phyloP scores from a whole-genome alignment of 768 basidiomycete species.

The Mycena galericulata region DNA sequence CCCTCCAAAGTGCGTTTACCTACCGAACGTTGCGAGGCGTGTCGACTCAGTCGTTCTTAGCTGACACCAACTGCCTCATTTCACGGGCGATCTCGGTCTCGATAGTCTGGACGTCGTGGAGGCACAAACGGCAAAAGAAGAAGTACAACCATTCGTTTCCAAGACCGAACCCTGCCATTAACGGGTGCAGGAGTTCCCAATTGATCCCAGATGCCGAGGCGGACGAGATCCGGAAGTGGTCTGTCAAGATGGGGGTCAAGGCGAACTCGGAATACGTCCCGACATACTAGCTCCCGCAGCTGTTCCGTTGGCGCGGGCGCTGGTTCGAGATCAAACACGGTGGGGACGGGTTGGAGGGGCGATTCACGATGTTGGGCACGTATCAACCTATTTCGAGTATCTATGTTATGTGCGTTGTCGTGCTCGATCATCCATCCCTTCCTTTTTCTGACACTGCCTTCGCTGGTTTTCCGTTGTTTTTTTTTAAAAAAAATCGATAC shows the following conservation, averaged over 20 bases:
- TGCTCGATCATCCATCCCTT: not conserved
- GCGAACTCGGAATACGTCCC: constrained; percentile 57
- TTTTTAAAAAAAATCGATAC: constrained; percentile 55
- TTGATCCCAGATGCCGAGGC: constrained; percentile 99
- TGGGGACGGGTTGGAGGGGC: constrained; percentile 21
- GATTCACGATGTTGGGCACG: not conserved
- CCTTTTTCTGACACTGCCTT: not conserved
- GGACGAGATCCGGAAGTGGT: constrained; percentile 76
- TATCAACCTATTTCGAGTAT: constrained; percentile 19
- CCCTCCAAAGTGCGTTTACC: constrained; percentile 66
- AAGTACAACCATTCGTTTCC: constrained; percentile 57
- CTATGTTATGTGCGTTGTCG: constrained; percentile 51
- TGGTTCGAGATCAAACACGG: constrained; percentile 52
- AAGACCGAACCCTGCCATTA: constrained; percentile 12
- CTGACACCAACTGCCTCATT: constrained; percentile 73
- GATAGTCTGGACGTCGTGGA: constrained; percentile 98
- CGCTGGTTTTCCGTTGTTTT: not conserved
- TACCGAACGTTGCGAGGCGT: not conserved
- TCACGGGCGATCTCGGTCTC: constrained; percentile 87
- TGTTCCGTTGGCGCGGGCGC: constrained; percentile 58
- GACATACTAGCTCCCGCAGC: constrained; percentile 52
- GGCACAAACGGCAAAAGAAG: constrained; percentile 99
- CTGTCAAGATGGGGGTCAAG: constrained; percentile 27
- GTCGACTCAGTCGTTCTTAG: constrained; percentile 51
- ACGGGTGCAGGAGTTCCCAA: constrained; percentile 84